These are phyloP conservation scores for Cucurbita maxima DNA, from an alignment of 306 rosid genomes.

Conservation along the genomic window DNA sequence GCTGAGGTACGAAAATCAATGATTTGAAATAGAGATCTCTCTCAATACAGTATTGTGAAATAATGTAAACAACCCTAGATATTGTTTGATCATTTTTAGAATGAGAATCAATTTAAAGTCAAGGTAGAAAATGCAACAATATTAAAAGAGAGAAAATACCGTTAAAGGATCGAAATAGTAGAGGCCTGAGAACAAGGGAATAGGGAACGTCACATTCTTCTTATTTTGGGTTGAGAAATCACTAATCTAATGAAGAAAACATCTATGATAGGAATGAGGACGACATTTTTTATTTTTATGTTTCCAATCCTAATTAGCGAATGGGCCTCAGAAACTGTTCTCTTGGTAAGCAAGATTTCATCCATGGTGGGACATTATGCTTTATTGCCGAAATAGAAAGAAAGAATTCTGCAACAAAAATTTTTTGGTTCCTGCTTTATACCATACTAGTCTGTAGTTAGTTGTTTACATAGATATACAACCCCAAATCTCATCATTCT, in stretches of 20 bases:
- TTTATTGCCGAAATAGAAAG: neutral
- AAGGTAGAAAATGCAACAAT: neutral
- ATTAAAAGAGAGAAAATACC: neutral
- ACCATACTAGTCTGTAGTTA: neutral
- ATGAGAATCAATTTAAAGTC: neutral
- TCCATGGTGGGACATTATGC: neutral
- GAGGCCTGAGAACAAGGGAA: neutral
- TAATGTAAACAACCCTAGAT: neutral
- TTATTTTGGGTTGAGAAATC: neutral
- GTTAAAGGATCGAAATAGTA: neutral
- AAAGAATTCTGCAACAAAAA: neutral
- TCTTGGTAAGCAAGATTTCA: neutral
- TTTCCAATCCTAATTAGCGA: neutral
- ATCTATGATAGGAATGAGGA: neutral
- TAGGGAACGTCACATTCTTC: neutral
- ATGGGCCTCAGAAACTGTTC: neutral
- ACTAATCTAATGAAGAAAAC: neutral
- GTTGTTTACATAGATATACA: neutral
- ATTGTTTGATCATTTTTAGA: neutral
- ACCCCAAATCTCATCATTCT: neutral
- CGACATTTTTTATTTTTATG: neutral
- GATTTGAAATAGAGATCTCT: neutral
- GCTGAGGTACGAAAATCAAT: slow-evolving; percentile 24
- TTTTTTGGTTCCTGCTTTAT: neutral
- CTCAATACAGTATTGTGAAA: neutral